phyloP scores from a whole-genome alignment of 257 asterid genomes.

The Plantago ovata region DNA sequence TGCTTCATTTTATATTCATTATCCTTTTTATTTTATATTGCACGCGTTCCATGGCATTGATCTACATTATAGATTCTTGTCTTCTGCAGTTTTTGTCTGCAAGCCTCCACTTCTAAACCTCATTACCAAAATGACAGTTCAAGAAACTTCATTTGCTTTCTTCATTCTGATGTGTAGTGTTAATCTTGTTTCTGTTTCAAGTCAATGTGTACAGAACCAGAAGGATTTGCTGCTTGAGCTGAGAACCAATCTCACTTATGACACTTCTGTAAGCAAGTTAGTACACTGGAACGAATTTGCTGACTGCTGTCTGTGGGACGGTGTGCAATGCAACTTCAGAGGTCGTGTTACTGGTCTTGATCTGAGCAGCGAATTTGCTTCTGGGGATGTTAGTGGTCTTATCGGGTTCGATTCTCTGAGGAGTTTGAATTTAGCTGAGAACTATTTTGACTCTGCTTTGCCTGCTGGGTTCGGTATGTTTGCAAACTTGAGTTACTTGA shows the following conservation, averaged over 20 bases:
- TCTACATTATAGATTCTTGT: too few relatives aligned
- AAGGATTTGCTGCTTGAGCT: slow-evolving; percentile 4
- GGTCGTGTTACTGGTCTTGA: slow-evolving; percentile 46
- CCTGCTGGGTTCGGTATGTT: slow-evolving; percentile 36
- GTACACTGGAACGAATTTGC: neutral
- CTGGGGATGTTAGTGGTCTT: slow-evolving; percentile 29
- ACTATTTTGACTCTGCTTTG: slow-evolving; percentile 21
- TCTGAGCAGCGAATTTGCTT: slow-evolving; percentile 41
- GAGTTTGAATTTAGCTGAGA: slow-evolving; percentile 36
- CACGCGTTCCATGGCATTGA: too few relatives aligned
- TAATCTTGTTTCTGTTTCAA: neutral
- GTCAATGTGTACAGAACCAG: neutral
- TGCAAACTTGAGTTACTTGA: slow-evolving; percentile 31
- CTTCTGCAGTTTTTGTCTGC: neutral
- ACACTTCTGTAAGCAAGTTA: neutral
- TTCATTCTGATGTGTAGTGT: neutral
- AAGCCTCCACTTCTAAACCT: too few relatives aligned
- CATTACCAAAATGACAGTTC: neutral
- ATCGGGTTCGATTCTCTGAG: slow-evolving; percentile 34
- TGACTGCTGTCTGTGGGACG: slow-evolving; percentile 1
- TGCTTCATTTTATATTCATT: too few relatives aligned
- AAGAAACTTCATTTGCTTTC: neutral
- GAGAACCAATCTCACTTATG: neutral
- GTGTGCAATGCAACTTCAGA: neutral
- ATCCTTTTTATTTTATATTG: too few relatives aligned